These are phyloP conservation scores for Tolypocladium ovalisporum DNA, from an alignment of 2,329 filamentous ascomycete species.

Conservation along the genomic window DNA sequence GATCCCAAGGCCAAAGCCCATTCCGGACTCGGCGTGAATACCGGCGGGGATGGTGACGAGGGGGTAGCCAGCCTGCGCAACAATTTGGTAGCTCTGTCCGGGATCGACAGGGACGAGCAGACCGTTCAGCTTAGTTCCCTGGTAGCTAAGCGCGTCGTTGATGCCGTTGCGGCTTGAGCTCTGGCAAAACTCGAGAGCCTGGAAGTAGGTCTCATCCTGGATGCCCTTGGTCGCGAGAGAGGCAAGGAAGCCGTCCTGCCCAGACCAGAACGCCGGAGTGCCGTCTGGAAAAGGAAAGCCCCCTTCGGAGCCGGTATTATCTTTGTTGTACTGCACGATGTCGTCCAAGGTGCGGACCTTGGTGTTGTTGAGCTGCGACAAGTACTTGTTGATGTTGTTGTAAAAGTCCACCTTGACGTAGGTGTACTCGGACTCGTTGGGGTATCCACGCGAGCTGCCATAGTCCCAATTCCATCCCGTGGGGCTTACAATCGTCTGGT, in stretches of 20 bases:
- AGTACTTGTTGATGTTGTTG: slow-evolving; percentile 49
- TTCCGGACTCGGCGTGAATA: slow-evolving; percentile 39
- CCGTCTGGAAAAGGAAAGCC: slow-evolving; percentile 43
- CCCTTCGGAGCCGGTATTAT: slow-evolving; percentile 56
- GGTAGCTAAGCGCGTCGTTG: slow-evolving; percentile 48
- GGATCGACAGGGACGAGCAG: slow-evolving; percentile 60
- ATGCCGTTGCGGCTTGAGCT: slow-evolving; percentile 55
- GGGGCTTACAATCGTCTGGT: slow-evolving; percentile 50
- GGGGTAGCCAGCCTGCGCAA: slow-evolving; percentile 67
- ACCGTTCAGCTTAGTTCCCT: slow-evolving; percentile 40
- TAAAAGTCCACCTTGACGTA: slow-evolving; percentile 64
- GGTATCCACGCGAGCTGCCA: slow-evolving; percentile 46
- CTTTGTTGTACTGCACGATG: slow-evolving; percentile 53
- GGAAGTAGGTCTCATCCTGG: slow-evolving; percentile 53
- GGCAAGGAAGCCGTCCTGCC: slow-evolving; percentile 61
- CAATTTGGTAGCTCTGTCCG: slow-evolving; percentile 56
- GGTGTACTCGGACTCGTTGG: slow-evolving; percentile 67
- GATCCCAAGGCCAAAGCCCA: slow-evolving; percentile 51
- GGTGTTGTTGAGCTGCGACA: slow-evolving; percentile 52
- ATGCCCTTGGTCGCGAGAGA: slow-evolving; percentile 49
- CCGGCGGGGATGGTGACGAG: slow-evolving; percentile 59
- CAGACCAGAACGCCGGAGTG: slow-evolving; percentile 54
- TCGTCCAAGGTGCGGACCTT: slow-evolving; percentile 49
- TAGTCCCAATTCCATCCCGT: slow-evolving; percentile 68
- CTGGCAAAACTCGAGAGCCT: slow-evolving; percentile 53